Conservation (phyloP, 2,329 filamentous ascomycete species). For the Myriosclerotinia curreyana region DNA sequence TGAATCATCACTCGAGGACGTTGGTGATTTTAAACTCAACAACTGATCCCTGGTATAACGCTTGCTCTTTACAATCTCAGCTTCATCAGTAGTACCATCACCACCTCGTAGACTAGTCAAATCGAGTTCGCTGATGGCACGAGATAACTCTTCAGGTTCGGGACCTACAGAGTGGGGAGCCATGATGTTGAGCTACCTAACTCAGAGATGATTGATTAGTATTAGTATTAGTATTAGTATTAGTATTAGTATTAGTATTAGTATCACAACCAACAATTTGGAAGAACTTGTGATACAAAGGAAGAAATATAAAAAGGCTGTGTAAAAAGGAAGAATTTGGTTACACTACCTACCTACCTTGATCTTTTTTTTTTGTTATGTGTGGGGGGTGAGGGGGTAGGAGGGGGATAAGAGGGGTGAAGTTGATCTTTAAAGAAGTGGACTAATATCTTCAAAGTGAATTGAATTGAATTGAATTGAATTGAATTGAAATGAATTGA, state of each 20-base stretch:
- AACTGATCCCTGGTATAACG: conserved; percentile 30
- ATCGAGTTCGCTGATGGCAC: conserved; percentile 33
- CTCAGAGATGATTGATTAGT: conserved; percentile 2
- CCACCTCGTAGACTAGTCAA: conserved; percentile 25
- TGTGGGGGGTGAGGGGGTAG: neutral
- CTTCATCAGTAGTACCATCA: conserved; percentile 18
- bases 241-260: no score
- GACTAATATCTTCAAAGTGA: no score
- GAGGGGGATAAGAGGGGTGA: neutral
- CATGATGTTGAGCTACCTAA: conserved; percentile 11
- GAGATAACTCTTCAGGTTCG: conserved; percentile 28
- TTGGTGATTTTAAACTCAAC: conserved; percentile 24
- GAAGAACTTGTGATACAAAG: neutral
- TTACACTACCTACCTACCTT: conserved; percentile 1
- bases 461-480: no score
- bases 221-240: no score
- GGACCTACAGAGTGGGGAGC: conserved; percentile 21
- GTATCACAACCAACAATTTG: conserved; percentile 3
- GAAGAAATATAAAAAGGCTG: conserved; percentile 13
- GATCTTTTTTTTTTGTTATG: neutral
- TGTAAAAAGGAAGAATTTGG: conserved; percentile 4
- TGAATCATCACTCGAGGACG: neutral
- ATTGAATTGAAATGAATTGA: neutral
- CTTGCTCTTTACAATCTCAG: neutral
- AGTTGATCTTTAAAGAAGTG: no score